Base-by-base conservation (phyloP, 352 stramenopile genomes). In the Stephanocyclus meneghinianus region DNA sequence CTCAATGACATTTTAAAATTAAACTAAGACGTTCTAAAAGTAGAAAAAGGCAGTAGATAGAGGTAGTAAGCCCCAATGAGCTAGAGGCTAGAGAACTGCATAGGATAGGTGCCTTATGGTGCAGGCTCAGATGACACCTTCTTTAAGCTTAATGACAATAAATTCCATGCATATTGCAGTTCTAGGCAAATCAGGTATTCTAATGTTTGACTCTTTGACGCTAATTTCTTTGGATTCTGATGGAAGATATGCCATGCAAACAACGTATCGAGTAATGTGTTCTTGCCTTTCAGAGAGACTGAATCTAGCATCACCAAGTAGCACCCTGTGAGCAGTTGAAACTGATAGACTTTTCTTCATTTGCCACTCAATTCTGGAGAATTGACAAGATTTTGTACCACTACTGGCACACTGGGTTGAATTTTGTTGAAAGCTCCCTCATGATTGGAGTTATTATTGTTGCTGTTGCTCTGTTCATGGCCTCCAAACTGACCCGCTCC, bases 191-290 rank as follows among this genome's bases (percentile, higher is more conserved):
- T 79, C 64, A 2, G 72, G 61, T 11, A 85, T 76, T 37, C 63
- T 56, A 59, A 85, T 81, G 64, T 85, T 85, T 21, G 32, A n/a
- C 0, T 37, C 30, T 50, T 78, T 50, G 6, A 85, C 42, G 42
- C 72, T 81, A 13, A 85, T 70, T 61, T 85, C 78, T 62, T 75
- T 71, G 6, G 68, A 59, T 53, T 63, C 64, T 8, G 26, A 63
- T 53, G 59, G 5, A 51, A 10, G 64, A 47, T 55, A 55, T 15
- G 55, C 37, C 0, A 85, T 35, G 30, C 57, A 18, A 42, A 85
- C 78, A 5, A 76, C 44, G 13, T 85, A 85, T 70, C 78, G 78
- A 73, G 78, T 29, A 85, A 45, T 66, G 82, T 29, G 51, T 85
- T 85, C 61, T 85, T 67, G 11, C 47, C 55, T 48, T 72, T 78